phyloP scores from a whole-genome alignment of 176 grass and related monocot genomes.

The Oryza longistaminata region DNA sequence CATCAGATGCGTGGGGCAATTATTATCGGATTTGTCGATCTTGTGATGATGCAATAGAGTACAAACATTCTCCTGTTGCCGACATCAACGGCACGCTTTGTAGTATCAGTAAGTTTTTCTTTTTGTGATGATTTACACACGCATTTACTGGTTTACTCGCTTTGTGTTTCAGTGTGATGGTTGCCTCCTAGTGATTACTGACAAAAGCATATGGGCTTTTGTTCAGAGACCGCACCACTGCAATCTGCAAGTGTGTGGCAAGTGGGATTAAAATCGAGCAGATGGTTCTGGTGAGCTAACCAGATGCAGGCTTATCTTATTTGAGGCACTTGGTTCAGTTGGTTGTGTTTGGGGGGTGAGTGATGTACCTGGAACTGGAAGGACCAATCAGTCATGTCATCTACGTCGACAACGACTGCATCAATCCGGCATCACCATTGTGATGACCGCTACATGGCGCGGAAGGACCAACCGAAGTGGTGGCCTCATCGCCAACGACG shows the following conservation, averaged over 20 bases:
- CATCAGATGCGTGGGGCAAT: neutral
- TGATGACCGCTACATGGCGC: too few species aligned
- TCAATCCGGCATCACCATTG: too few species aligned
- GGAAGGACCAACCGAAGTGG: too few species aligned
- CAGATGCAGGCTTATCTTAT: neutral
- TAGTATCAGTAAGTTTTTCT: neutral
- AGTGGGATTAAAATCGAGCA: neutral
- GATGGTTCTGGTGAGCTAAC: neutral
- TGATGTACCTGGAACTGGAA: neutral
- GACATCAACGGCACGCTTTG: neutral
- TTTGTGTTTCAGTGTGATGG: neutral
- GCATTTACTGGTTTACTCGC: neutral
- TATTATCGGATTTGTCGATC: neutral
- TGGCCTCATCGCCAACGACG: too few species aligned
- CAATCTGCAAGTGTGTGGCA: slow-evolving; percentile 29
- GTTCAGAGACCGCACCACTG: neutral
- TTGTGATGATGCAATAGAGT: neutral
- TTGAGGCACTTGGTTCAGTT: neutral
- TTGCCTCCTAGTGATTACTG: neutral
- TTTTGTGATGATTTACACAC: neutral
- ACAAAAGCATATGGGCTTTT: slow-evolving; percentile 3
- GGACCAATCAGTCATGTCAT: too few species aligned
- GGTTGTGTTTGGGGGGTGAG: slow-evolving; percentile 13
- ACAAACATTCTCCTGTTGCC: neutral
- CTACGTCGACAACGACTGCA: too few species aligned